These are phyloP conservation scores for Jamesozyma rosinii DNA, from an alignment of 805 yeast species.

Conservation along the genomic window DNA sequence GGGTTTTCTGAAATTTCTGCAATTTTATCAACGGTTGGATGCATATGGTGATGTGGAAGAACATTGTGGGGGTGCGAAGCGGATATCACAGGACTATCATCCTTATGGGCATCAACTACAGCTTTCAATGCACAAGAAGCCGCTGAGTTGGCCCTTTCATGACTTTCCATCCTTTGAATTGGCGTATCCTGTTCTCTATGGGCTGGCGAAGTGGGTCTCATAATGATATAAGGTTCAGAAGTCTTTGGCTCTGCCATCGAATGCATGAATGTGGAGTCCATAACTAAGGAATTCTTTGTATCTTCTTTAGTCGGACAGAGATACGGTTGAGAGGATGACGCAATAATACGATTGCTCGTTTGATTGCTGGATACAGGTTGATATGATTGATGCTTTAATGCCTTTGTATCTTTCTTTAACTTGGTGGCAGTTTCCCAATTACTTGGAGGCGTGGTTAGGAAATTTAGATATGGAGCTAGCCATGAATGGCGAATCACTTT, in stretches of 20 bases:
- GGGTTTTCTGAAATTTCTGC: not conserved
- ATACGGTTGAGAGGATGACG: slow-evolving; percentile 23
- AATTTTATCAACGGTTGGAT: not conserved
- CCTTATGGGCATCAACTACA: slow-evolving; percentile 49
- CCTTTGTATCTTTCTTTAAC: slow-evolving; percentile 27
- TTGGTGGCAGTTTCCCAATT: slow-evolving; percentile 67
- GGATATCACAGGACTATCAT: not conserved
- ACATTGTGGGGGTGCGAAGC: not conserved
- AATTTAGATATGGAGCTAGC: slow-evolving; percentile 75
- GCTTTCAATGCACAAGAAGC: slow-evolving; percentile 65
- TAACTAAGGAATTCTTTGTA: slow-evolving; percentile 28
- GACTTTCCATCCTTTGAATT: not conserved
- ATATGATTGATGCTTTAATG: not conserved
- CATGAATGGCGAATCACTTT: slow-evolving; percentile 77
- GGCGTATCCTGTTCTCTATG: not conserved
- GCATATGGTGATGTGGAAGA: not conserved
- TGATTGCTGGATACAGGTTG: not conserved
- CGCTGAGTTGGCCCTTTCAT: slow-evolving; percentile 33
- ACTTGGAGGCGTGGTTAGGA: slow-evolving; percentile 72
- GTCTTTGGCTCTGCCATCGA: slow-evolving; percentile 62
- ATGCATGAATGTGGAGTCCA: slow-evolving; percentile 30
- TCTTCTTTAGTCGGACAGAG: slow-evolving; percentile 25
- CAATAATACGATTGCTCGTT: not conserved
- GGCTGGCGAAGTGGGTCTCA: slow-evolving; percentile 27
- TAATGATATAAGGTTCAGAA: slow-evolving; percentile 49